A percentile compares a stretch with the other conserved stretches of the same genome.
phyloP scores from a whole-genome alignment of 345 rosid genomes.

The Euphorbia pulcherrima region DNA sequence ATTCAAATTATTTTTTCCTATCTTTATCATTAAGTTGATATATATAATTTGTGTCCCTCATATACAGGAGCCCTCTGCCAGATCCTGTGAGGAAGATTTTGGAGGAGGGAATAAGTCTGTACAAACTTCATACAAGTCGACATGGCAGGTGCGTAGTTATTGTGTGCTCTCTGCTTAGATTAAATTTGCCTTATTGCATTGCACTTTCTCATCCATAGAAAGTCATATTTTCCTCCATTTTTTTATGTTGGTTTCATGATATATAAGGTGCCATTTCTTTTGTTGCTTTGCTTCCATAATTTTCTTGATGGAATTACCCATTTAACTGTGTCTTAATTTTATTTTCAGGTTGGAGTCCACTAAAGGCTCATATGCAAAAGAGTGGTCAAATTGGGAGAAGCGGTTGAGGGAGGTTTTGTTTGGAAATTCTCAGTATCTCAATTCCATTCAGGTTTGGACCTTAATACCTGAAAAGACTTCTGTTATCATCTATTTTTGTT shows the following conservation, averaged over 20 bases:
- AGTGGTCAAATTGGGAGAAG: constrained; percentile 90
- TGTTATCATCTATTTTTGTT: constrained; percentile 1
- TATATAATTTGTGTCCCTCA: not conserved
- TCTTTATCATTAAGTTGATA: not conserved
- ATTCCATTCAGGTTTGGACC: constrained; percentile 62
- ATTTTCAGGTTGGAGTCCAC: constrained; percentile 65
- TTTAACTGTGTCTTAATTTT: constrained; percentile 12
- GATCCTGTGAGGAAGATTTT: constrained; percentile 54
- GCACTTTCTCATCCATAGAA: not conserved
- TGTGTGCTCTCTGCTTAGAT: not conserved
- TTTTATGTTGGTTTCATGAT: not conserved
- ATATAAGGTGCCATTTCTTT: constrained; percentile 4
- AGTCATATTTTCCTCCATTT: constrained; percentile 2
- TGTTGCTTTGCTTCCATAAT: not conserved
- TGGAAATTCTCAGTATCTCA: constrained; percentile 53
- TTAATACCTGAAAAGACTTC: not conserved
- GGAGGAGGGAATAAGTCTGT: constrained; percentile 81
- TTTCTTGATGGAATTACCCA: not conserved
- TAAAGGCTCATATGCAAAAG: constrained; percentile 65
- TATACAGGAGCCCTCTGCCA: constrained; percentile 72
- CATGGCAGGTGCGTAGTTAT: constrained; percentile 64
- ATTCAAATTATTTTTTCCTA: not conserved
- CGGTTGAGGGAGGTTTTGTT: constrained; percentile 46
- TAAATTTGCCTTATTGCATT: not conserved
- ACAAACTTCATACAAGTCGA: constrained; percentile 60